These are phyloP conservation scores for Cardamine resedifolia DNA, from an alignment of 345 rosid genomes.

Conservation along the genomic window DNA sequence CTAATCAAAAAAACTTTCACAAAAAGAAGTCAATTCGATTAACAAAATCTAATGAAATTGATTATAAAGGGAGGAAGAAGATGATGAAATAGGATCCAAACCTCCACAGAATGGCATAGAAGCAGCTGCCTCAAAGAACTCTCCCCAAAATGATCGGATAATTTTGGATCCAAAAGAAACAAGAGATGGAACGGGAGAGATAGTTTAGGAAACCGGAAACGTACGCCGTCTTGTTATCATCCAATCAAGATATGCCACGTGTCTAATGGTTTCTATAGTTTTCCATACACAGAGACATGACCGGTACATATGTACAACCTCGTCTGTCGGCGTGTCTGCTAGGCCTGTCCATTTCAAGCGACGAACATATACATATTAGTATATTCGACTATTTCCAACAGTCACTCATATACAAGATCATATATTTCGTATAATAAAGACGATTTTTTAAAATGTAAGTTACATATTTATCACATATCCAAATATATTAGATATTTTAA, in stretches of 20 bases:
- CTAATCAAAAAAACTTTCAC: background rate
- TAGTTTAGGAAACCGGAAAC: constrained; percentile 7
- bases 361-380: background rate
- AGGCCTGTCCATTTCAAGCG: background rate
- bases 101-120: constrained; percentile 36
- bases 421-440: no score
- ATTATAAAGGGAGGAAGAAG: background rate
- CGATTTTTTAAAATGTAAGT: no score
- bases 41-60: background rate
- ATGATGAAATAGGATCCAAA: constrained; percentile 24
- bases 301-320: background rate
- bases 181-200: background rate
- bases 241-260: background rate
- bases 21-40: constrained; percentile 1
- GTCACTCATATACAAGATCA: background rate
- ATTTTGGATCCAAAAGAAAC: background rate
- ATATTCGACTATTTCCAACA: background rate
- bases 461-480: no score
- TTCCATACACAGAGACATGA: background rate
- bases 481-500: no score
- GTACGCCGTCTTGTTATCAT: background rate
- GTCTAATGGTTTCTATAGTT: background rate
- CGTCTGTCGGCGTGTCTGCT: background rate
- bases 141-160: background rate
- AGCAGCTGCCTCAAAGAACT: background rate